Percentiles rank a stretch among this genome's conserved stretches.
These are phyloP conservation scores for Lablab purpureus DNA, from an alignment of 306 rosid genomes.

Conservation along the genomic window DNA sequence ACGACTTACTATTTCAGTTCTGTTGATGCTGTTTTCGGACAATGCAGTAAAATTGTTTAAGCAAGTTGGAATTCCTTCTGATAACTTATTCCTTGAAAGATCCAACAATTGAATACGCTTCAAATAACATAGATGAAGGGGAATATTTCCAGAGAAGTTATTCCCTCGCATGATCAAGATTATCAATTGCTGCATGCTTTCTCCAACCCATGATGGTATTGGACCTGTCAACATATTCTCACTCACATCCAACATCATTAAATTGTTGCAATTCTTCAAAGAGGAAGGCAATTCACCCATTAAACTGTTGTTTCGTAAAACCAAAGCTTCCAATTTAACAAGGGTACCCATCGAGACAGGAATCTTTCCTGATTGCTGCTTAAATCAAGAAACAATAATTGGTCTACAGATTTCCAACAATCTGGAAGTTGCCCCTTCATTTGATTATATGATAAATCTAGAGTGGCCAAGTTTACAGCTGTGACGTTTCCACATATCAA, in stretches of 20 bases:
- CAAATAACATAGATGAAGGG: not conserved
- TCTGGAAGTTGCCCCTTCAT: not conserved
- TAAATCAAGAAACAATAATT: not conserved
- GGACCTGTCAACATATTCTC: not conserved
- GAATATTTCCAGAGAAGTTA: not conserved
- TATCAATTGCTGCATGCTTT: not conserved
- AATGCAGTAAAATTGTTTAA: slow-evolving; percentile 7
- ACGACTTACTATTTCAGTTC: not conserved
- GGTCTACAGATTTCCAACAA: not conserved
- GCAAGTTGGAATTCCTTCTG: not conserved
- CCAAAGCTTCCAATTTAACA: not conserved
- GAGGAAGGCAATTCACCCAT: slow-evolving; percentile 38
- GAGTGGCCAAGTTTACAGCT: not conserved
- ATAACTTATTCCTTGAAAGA: not conserved
- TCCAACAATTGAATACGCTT: not conserved
- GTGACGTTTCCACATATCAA: not conserved
- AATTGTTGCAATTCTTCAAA: not conserved
- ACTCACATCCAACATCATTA: slow-evolving; percentile 11
- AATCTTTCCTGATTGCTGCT: not conserved
- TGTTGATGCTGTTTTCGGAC: not conserved
- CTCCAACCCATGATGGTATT: slow-evolving; percentile 44
- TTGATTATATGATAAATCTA: not conserved
- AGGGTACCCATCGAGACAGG: slow-evolving; percentile 34
- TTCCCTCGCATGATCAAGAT: slow-evolving; percentile 28
- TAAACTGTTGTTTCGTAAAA: slow-evolving; percentile 29